phyloP scores from a whole-genome alignment of 1,139 yeast genomes.

The Suhomyces coccinellae region DNA sequence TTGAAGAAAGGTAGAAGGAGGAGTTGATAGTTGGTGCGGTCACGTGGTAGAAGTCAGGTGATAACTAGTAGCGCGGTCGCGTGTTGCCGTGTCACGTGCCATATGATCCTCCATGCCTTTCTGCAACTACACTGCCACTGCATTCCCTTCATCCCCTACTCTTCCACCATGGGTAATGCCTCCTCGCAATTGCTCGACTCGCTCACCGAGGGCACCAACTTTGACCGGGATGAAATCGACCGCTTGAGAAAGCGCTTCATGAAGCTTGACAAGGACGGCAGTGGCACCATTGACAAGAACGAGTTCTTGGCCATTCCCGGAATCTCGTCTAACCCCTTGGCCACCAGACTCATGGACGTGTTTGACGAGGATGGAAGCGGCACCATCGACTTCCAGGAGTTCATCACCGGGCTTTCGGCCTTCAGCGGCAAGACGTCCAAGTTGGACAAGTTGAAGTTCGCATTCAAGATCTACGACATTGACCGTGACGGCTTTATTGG shows the following conservation, averaged over 20 bases:
- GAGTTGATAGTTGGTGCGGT: neutral
- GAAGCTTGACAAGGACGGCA: conserved; percentile 91
- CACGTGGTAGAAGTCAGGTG: neutral
- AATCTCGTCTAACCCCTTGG: conserved; percentile 85
- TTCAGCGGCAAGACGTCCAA: conserved; percentile 87
- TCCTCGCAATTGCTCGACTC: conserved; percentile 67
- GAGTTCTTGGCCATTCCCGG: conserved; percentile 95
- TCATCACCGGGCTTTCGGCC: conserved; percentile 84
- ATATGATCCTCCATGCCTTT: neutral
- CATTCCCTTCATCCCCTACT: neutral
- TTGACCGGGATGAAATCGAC: conserved; percentile 88
- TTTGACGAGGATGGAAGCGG: conserved; percentile 95
- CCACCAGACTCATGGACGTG: conserved; percentile 85
- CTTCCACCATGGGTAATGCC: conserved; percentile 58
- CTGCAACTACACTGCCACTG: neutral
- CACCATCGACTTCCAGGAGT: conserved; percentile 92
- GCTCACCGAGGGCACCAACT: conserved; percentile 75
- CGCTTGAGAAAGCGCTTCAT: conserved; percentile 87
- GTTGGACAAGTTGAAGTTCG: conserved; percentile 82
- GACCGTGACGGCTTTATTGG: conserved; percentile 95
- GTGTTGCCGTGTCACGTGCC: too few relatives aligned
- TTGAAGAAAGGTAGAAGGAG: neutral
- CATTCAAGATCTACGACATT: conserved; percentile 92
- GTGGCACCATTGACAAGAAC: conserved; percentile 86
- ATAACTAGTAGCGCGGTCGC: neutral